These are phyloP conservation scores for Aspergillus sp. DNA, from an alignment of 2,329 filamentous ascomycete species.

Conservation along the genomic window DNA sequence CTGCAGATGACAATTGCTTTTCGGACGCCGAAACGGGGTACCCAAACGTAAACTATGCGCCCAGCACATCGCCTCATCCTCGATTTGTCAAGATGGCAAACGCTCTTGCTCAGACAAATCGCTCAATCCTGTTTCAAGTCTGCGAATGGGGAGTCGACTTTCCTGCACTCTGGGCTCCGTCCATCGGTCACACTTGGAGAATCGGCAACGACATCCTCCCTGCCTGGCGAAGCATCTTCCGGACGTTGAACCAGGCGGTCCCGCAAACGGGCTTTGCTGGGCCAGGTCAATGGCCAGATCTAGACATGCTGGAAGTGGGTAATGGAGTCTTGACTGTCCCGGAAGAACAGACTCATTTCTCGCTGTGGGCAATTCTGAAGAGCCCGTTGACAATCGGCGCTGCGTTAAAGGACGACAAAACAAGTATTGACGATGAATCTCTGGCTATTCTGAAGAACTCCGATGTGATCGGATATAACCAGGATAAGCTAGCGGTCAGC, in stretches of 20 bases:
- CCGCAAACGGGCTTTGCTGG: conserved; percentile 48
- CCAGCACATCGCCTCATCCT: conserved; percentile 39
- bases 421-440: conserved; percentile 40
- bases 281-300: conserved; percentile 51
- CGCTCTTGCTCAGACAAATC: conserved; percentile 40
- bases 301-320: conserved; percentile 56
- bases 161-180: conserved; percentile 49
- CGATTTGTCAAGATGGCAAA: conserved; percentile 51
- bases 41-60: conserved; percentile 44
- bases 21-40: conserved; percentile 38
- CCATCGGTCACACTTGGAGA: conserved; percentile 50
- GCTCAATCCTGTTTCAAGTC: conserved; percentile 50
- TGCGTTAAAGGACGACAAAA: conserved; percentile 36
- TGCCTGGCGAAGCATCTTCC: conserved; percentile 52
- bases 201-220: conserved; percentile 58
- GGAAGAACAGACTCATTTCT: conserved; percentile 55
- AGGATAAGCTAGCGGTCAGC: conserved; percentile 54
- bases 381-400: conserved; percentile 52
- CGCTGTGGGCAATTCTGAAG: conserved; percentile 55
- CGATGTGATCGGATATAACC: conserved; percentile 59
- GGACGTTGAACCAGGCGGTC: conserved; percentile 54
- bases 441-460: conserved; percentile 50
- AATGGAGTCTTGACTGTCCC: conserved; percentile 46
- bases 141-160: conserved; percentile 57
- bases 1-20: conserved; percentile 52